Conservation (phyloP, 805 yeast genomes). For the Priceomyces castillae region DNA sequence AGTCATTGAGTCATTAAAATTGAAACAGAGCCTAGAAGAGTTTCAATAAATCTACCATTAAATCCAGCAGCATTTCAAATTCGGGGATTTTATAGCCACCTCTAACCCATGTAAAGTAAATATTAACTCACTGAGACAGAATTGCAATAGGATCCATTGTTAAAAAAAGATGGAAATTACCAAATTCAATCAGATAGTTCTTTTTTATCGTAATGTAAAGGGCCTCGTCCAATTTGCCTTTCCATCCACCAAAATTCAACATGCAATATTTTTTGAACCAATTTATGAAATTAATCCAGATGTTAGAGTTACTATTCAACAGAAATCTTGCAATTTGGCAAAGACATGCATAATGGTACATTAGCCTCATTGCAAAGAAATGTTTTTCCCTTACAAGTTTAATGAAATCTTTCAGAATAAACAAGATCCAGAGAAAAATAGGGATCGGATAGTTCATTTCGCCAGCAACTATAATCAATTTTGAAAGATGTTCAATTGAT, state of each 20-base stretch:
- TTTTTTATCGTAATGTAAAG: conserved; percentile 8
- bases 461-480: conserved; percentile 11
- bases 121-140: background rate
- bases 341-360: conserved; percentile 21
- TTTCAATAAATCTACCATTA: no score
- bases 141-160: background rate
- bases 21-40: no score
- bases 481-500: conserved; percentile 14
- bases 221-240: conserved; percentile 10
- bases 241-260: conserved; percentile 13
- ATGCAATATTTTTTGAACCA: conserved; percentile 15
- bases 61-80: no score
- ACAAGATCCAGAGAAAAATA: conserved; percentile 25
- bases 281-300: conserved; percentile 27
- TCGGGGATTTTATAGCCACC: no score
- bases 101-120: no score
- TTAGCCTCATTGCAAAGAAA: conserved; percentile 23
- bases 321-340: conserved; percentile 21
- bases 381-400: conserved; percentile 19
- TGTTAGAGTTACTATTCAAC: conserved; percentile 14
- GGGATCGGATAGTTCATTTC: conserved; percentile 29
- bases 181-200: background rate
- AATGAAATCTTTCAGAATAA: conserved; percentile 14
- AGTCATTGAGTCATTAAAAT: no score
- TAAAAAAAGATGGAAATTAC: background rate